Percentiles rank a stretch among this genome's conserved stretches.
Evolutionary conservation across 371 early-diverging fungal genomes (phyloP).

Genomic region (Mortierella sp.): DNA sequence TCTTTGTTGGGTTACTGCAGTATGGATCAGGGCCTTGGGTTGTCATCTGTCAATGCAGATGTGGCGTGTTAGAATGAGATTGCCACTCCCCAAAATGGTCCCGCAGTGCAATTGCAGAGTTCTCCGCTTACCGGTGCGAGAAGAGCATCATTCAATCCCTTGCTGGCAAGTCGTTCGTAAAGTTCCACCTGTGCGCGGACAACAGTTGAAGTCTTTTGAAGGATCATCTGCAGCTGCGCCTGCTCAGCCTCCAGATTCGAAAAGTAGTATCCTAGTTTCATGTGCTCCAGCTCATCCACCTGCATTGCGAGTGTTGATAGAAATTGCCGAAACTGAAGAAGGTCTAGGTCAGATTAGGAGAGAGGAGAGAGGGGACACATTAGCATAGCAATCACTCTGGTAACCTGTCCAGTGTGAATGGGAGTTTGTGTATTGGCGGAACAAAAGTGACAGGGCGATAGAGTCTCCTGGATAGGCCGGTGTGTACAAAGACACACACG

Average conservation of each 20-base stretch:
- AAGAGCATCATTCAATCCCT: conserved; percentile 61
- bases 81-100: no score
- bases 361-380: not conserved
- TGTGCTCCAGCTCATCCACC: conserved; percentile 63
- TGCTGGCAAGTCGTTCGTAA: conserved; percentile 61
- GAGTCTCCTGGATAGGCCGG: no score
- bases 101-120: not conserved
- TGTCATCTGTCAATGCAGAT: conserved; percentile 54
- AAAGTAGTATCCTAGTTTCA: conserved; percentile 60
- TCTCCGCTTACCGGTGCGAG: conserved; percentile 57
- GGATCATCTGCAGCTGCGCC: conserved; percentile 56
- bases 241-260: conserved; percentile 61
- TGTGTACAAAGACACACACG: no score
- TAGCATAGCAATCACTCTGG: no score
- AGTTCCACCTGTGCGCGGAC: conserved; percentile 65
- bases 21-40: conserved; percentile 65
- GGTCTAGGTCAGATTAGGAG: conserved; percentile 30
- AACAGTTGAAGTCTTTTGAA: conserved; percentile 59
- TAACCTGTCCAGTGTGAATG: no score
- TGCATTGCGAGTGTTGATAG: conserved; percentile 59
- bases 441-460: no score
- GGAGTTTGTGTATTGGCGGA: not conserved
- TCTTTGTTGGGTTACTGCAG: conserved; percentile 58
- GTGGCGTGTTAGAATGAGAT: not conserved
- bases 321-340: conserved; percentile 60